Conservation (phyloP, 2,329 filamentous ascomycete species). For the Cercospora sp. region DNA sequence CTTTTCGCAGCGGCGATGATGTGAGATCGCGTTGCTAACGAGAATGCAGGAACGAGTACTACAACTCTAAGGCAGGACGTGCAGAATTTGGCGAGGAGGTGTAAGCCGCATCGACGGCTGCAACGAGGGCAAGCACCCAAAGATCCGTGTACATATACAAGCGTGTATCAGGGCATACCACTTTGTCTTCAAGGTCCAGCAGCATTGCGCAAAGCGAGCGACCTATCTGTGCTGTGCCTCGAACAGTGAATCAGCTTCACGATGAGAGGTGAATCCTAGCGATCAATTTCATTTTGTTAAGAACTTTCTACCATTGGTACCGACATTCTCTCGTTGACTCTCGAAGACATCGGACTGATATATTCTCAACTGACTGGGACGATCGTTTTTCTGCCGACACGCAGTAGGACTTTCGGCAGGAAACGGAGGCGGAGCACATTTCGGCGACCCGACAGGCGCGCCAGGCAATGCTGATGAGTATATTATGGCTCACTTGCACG, state of each 20-base stretch:
- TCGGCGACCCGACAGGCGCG: neutral
- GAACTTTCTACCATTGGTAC: neutral
- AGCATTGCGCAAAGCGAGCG: neutral
- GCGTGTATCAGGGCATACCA: neutral
- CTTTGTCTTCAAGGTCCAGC: neutral
- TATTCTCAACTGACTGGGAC: neutral
- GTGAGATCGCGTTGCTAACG: slow-evolving; percentile 13
- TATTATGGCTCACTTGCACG: neutral
- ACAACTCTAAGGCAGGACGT: slow-evolving; percentile 76
- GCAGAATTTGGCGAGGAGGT: slow-evolving; percentile 53
- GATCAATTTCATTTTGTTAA: neutral
- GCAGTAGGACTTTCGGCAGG: neutral
- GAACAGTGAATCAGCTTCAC: neutral
- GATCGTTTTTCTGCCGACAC: neutral
- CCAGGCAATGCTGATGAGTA: neutral
- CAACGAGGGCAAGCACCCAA: neutral
- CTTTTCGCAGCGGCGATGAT: neutral
- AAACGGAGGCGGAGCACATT: neutral
- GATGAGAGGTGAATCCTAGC: neutral
- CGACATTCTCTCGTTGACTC: neutral
- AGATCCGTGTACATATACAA: slow-evolving; percentile 12
- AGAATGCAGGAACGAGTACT: slow-evolving; percentile 68
- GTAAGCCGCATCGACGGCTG: slow-evolving; percentile 20
- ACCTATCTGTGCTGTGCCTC: neutral
- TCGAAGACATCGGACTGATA: neutral